Evolutionary conservation across 2,329 filamentous ascomycete species (phyloP).

Genomic region (Aspergillus novofumigatus): DNA sequence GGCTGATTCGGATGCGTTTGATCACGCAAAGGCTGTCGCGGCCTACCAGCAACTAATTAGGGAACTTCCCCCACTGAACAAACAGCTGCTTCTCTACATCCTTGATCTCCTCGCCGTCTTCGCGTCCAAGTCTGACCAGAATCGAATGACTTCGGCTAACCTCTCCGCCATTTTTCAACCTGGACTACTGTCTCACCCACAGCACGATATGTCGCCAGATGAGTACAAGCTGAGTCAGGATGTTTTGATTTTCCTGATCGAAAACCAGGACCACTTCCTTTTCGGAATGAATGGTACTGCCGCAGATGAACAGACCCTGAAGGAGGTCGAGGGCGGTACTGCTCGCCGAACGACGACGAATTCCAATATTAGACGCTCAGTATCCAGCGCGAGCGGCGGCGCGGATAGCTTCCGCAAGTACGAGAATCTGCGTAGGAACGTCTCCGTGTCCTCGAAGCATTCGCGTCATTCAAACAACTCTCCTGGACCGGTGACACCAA

Average conservation of each 20-base stretch:
- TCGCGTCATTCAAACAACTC: conserved; percentile 70
- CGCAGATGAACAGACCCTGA: conserved; percentile 76
- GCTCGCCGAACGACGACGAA: conserved; percentile 46
- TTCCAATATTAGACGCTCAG: conserved; percentile 63
- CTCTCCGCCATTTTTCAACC: conserved; percentile 96
- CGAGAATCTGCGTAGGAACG: conserved; percentile 74
- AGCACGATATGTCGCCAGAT: conserved; percentile 89
- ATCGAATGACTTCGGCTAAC: conserved; percentile 94
- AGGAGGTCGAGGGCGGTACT: conserved; percentile 64
- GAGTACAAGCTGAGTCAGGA: conserved; percentile 96
- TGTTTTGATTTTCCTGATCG: conserved; percentile 94
- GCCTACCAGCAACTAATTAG: conserved; percentile 89
- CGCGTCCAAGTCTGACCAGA: conserved; percentile 91
- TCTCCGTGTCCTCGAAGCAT: conserved; percentile 85
- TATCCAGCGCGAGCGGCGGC: conserved; percentile 83
- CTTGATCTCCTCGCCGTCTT: conserved; percentile 94
- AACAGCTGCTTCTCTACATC: conserved; percentile 91
- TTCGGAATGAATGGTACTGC: conserved; percentile 98
- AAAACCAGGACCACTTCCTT: conserved; percentile 96
- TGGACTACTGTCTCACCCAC: conserved; percentile 87
- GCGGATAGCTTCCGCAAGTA: conserved; percentile 81
- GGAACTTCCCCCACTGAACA: conserved; percentile 85
- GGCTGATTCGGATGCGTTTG: conserved; percentile 68
- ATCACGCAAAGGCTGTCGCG: conserved; percentile 69
- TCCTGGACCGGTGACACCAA: conserved; percentile 62